Base-by-base conservation (phyloP, 768 basidiomycete genomes). In the Hemileccinum rubropunctum region DNA sequence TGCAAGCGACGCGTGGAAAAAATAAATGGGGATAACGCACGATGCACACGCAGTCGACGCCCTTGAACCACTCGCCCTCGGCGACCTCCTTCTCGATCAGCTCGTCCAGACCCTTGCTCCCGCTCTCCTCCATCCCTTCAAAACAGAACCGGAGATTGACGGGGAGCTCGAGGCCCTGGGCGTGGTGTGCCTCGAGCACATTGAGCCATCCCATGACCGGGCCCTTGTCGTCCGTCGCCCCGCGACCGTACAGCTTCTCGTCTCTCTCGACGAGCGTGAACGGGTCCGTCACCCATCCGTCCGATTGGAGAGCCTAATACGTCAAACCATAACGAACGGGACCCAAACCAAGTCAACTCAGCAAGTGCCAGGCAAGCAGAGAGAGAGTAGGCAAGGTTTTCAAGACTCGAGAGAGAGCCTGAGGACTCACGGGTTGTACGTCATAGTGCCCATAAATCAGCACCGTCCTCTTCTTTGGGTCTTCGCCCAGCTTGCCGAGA, bases 111-210 rank as follows among this genome's bases (percentile, higher is more conserved):
- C 94, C 93, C 58, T 90, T 89, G 36, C 87, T 90, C 5, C 93
- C 95, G 53, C 79, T 86, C 73, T 98, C 95, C 67, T 98, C 95
- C 95, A 97, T 98, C 4, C 90, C 95, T 67, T 98, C 95, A 59
- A 98, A 94, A 75, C 89, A 91, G 74, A 90, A 84, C 56, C 83
- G 81, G 48, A 98, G 70, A 65, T 98, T 97, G 23, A 98, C 91
- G 3, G 94, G 94, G 17, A 95, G 78, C 40, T 82, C 79, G 38
- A 82, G 72, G 21, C 79, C 74, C 32, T 80, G 78, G 48, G 82
- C 73, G 48, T 79, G 71, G 47, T 95, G 92, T 48, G 90, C 92
- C 56, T 95, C 86, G 37, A 95, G 74, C 36, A 92, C 85, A 62
- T 92, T 93, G 50, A 95, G 70, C 91, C 92, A 94, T 17, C 88